Percentiles rank a stretch among this genome's conserved stretches.
Evolutionary conservation across 805 yeast genomes (phyloP).

Genomic region (Spencermartinsiella europaea): DNA sequence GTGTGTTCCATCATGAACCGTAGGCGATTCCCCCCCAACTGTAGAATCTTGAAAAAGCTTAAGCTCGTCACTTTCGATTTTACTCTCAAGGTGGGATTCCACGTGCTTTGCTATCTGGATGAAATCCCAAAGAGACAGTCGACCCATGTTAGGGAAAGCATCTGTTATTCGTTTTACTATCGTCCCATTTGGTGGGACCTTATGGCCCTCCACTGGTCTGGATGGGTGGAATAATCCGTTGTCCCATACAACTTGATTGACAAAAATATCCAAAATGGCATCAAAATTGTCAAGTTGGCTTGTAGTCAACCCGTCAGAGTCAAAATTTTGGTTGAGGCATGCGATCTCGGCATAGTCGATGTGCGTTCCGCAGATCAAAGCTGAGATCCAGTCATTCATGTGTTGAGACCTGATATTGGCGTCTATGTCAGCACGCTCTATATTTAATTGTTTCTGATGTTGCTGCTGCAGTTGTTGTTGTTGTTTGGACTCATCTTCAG

Average conservation of each 20-base stretch:
- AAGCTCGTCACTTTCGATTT: neutral
- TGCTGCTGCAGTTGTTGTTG: too few relatives aligned
- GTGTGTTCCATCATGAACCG: neutral
- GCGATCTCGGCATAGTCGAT: neutral
- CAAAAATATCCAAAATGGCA: conserved; percentile 23
- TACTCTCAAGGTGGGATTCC: neutral
- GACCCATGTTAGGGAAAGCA: conserved; percentile 14
- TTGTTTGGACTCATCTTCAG: neutral
- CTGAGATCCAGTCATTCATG: neutral
- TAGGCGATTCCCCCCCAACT: neutral
- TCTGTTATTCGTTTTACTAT: conserved; percentile 9
- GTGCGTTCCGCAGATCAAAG: neutral
- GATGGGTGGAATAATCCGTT: conserved; percentile 22
- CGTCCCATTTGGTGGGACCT: conserved; percentile 12
- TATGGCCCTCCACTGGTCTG: conserved; percentile 11
- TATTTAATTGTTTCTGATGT: too few relatives aligned
- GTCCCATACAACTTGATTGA: conserved; percentile 36
- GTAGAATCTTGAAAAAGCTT: neutral
- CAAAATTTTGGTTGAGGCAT: neutral
- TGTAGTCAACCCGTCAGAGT: neutral
- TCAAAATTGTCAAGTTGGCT: neutral
- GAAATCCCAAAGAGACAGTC: conserved; percentile 13
- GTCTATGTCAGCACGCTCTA: neutral
- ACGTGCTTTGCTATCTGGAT: conserved; percentile 4
- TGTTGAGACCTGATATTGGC: neutral